phyloP scores from a whole-genome alignment of 208 protist genomes.

The Crithidia sp. region DNA sequence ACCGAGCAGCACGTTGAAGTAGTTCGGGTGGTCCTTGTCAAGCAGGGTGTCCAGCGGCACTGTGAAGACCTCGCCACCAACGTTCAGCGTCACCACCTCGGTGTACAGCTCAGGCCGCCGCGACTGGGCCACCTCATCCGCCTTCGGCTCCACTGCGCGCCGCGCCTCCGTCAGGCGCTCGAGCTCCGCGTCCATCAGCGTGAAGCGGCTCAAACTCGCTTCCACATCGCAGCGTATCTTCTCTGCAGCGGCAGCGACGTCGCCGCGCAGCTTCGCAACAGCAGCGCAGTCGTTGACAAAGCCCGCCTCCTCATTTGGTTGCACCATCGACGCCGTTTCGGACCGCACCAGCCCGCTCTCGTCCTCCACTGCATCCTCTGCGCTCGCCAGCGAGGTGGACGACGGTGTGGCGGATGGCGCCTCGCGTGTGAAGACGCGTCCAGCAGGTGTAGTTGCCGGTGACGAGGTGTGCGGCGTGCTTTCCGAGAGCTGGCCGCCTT shows the following conservation, averaged over 20 bases:
- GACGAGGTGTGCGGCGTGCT: constrained; percentile 13
- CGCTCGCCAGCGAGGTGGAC: not conserved
- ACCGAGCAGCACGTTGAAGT: constrained; percentile 44
- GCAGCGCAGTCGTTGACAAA: constrained; percentile 11
- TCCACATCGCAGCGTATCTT: constrained; percentile 28
- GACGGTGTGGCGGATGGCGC: constrained; percentile 18
- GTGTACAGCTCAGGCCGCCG: constrained; percentile 11
- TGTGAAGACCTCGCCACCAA: constrained; percentile 82
- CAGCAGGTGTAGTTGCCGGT: constrained; percentile 16
- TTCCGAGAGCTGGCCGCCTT: not conserved
- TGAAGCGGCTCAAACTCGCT: constrained; percentile 23
- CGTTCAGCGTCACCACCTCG: constrained; percentile 66
- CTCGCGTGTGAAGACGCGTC: constrained; percentile 18
- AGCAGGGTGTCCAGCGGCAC: constrained; percentile 71
- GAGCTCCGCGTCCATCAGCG: constrained; percentile 25
- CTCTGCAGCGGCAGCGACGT: constrained; percentile 17
- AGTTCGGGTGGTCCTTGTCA: constrained; percentile 32
- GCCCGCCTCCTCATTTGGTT: constrained; percentile 11
- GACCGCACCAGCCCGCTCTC: constrained; percentile 25
- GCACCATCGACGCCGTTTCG: not conserved
- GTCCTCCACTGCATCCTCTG: constrained; percentile 6
- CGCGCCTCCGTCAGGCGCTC: constrained; percentile 23
- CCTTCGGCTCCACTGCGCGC: constrained; percentile 21
- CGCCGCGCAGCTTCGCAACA: constrained; percentile 24
- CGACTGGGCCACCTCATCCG: constrained; percentile 28